Evolutionary conservation across 1,284 basidiomycete genomes (phyloP).

Genomic region (Rhodotorula sp.): DNA sequence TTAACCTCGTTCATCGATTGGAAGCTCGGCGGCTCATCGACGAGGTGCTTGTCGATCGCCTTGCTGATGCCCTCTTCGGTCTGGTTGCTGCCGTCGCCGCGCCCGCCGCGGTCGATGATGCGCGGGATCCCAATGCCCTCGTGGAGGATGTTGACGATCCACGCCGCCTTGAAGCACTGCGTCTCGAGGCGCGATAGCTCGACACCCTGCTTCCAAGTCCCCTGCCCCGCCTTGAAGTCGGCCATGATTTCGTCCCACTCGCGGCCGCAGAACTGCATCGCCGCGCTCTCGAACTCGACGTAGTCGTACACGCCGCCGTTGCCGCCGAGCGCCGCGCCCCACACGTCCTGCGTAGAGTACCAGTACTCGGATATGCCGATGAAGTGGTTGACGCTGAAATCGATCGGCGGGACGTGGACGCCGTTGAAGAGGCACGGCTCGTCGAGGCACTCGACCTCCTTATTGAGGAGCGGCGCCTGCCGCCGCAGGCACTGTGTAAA

Average conservation of each 20-base stretch:
- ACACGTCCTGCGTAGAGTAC: slow-evolving; percentile 97
- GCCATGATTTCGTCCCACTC: slow-evolving; percentile 75
- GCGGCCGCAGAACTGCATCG: slow-evolving; percentile 77
- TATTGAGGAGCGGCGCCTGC: slow-evolving; percentile 80
- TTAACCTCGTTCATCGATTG: slow-evolving; percentile 90
- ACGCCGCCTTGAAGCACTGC: slow-evolving; percentile 99
- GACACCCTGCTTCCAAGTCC: slow-evolving; percentile 58
- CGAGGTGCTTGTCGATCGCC: slow-evolving; percentile 77
- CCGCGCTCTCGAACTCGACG: slow-evolving; percentile 91
- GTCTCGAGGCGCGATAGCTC: slow-evolving; percentile 83
- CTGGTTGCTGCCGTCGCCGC: slow-evolving; percentile 55
- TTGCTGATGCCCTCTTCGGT: slow-evolving; percentile 68
- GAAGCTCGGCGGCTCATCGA: slow-evolving; percentile 65
- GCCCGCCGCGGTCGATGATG: slow-evolving; percentile 77
- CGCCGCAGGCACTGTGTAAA: slow-evolving; percentile 78
- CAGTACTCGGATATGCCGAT: slow-evolving; percentile 99
- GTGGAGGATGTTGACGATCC: slow-evolving; percentile 94
- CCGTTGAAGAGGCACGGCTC: slow-evolving; percentile 95
- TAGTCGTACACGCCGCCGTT: slow-evolving; percentile 81
- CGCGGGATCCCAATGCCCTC: slow-evolving; percentile 95
- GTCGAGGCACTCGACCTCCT: slow-evolving; percentile 76
- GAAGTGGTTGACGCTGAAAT: slow-evolving; percentile 57
- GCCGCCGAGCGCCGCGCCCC: slow-evolving; percentile 67
- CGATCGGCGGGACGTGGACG: slow-evolving; percentile 71
- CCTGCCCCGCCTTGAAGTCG: slow-evolving; percentile 64